These are phyloP conservation scores for Avena atlantica DNA, from an alignment of 176 grass and related monocot genomes.

Conservation along the genomic window DNA sequence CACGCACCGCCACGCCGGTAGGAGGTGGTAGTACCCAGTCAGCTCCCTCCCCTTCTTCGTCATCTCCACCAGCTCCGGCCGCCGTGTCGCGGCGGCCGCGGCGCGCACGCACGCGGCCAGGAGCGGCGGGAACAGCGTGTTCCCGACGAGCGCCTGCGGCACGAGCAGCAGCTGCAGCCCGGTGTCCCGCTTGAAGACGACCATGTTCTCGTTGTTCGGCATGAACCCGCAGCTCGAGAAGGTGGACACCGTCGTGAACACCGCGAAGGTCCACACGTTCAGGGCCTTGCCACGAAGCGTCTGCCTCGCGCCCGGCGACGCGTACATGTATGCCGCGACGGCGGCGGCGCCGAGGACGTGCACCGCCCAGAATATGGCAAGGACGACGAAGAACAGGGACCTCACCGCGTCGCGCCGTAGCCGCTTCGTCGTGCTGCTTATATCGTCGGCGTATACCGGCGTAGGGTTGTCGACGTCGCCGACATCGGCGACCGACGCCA, in stretches of 20 bases:
- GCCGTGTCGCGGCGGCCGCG: constrained; percentile 31
- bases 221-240: constrained; percentile 69
- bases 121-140: constrained; percentile 60
- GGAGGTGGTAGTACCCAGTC: constrained; percentile 59
- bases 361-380: constrained; percentile 43
- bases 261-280: constrained; percentile 52
- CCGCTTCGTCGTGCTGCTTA: neutral
- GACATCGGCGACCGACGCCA: neutral
- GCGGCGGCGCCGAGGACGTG: constrained; percentile 45
- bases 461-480: neutral
- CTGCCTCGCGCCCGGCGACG: constrained; percentile 28
- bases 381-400: constrained; percentile 47
- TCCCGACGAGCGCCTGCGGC: constrained; percentile 57
- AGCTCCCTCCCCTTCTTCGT: constrained; percentile 15
- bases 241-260: constrained; percentile 69
- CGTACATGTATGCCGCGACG: constrained; percentile 42
- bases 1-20: constrained; percentile 50
- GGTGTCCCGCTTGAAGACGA: constrained; percentile 48
- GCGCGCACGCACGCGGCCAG: constrained; percentile 53
- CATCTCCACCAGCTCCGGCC: constrained; percentile 45
- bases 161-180: constrained; percentile 62
- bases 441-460: neutral
- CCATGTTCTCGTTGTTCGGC: constrained; percentile 79
- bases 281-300: constrained; percentile 56
- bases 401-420: constrained; percentile 42